phyloP scores from a whole-genome alignment of 345 rosid species.

The Citrus sp. region DNA sequence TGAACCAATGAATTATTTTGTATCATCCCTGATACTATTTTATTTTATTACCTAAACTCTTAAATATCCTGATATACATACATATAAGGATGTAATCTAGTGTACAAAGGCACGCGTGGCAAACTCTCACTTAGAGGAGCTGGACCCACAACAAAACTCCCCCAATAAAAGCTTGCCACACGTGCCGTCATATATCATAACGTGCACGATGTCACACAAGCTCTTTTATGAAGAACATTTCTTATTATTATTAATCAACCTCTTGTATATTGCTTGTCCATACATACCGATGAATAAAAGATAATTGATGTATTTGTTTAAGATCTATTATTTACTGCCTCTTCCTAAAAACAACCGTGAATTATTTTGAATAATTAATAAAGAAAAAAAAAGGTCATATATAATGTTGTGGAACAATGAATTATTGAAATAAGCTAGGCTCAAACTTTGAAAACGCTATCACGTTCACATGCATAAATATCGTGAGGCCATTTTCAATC shows the following conservation, averaged over 20 bases:
- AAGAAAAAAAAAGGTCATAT: neutral
- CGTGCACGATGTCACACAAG: no score
- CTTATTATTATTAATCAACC: neutral
- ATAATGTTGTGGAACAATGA: neutral
- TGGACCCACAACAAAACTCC: no score
- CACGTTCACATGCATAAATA: neutral
- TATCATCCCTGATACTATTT: neutral
- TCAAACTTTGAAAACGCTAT: neutral
- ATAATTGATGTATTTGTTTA: no score
- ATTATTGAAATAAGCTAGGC: neutral
- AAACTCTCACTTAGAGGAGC: no score
- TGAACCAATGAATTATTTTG: neutral
- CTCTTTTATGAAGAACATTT: no score
- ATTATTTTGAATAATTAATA: no score
- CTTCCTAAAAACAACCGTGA: neutral
- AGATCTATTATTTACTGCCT: neutral
- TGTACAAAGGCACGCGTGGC: no score
- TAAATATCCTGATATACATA: no score
- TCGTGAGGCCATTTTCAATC: neutral
- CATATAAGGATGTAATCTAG: no score
- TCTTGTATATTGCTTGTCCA: neutral
- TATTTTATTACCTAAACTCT: neutral
- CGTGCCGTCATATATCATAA: no score
- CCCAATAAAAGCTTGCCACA: no score
- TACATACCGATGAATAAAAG: neutral